Evolutionary conservation across 2,329 filamentous ascomycete genomes (phyloP), one percentile per base, ranked within the genome.

Genomic region (Biscogniauxia sp.): DNA sequence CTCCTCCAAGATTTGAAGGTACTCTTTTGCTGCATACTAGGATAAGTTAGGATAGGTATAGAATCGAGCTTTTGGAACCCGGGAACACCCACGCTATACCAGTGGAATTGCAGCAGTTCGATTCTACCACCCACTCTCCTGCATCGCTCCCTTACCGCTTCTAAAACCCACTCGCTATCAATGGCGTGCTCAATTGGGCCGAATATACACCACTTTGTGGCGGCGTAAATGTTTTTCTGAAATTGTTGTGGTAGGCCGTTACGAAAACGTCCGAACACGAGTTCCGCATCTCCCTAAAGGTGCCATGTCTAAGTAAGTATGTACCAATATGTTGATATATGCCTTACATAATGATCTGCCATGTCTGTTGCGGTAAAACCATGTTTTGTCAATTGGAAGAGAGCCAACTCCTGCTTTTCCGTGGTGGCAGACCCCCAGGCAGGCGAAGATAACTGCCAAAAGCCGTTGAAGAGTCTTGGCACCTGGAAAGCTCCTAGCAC

Each of bases 141-240:
- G 17, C 68, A 73, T n/a, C 75, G 64, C 63, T 75, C 74, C 5
- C 65, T 68, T 1, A 76, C 72, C 2, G 65, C 70, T 0, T 60
- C 64, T 0, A 73, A 67, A 0, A 76, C 71, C 51, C 63, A 71
- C 1, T 68, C 61, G 5, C 66, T 58, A 1, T 71, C 74, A 15
- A 75, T 63, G 1, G 68, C 61, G 5, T 56, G 53, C 2, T 61
- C 57, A 7, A 70, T 54, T 0, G 70, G 68, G 7, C 64, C 61
- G 53, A 76, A 76, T 0, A 77, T 61, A 54, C 74, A 76, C 70
- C 71, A 76, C 53, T 76, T 77, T 0, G 73, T 77, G 6, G 73
- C 74, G 0, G 73, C 72, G 26, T 69, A 74, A 6, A 75, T 57
- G 1, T 63, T 52, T 20, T 64, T 45, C 23, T 62, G 63, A 26